Base-by-base conservation (phyloP, 192 early-diverging fungal genomes). In the Podila clonocystis region DNA sequence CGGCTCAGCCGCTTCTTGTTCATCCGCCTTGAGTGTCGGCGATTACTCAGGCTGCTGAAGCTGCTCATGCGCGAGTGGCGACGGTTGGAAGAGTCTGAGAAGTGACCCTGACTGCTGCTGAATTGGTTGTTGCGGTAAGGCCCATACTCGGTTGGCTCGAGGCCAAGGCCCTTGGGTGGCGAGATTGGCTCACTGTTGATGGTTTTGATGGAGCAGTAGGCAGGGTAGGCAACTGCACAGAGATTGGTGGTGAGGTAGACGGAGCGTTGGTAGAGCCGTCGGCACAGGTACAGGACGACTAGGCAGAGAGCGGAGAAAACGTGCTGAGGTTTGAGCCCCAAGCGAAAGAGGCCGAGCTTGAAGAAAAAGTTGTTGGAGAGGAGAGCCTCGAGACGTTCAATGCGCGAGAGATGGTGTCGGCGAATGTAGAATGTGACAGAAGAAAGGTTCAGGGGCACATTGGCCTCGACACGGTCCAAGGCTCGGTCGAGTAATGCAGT, bases 141-240 rank as follows among this genome's bases (percentile, higher is more conserved):
- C 0, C 68, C 63, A 71, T 71, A 71, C 13, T 71, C 75, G 26
- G 75, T 63, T 28, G 75, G 75, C 38, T 79, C 76, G 4, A 79
- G 28, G 0, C 76, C 76, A 19, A 79, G 19, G 15, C 62, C 76
- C 9, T 50, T 58, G 17, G 76, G 76, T 3, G 76, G 70, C 0
- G 64, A 50, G 33, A 79, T 72, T 20, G 70, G 70, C 29, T 79
- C 76, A 22, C 68, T 62, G 68, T 87, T 78, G 58, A 90, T 80
- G 5, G 83, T 67, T 38, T 84, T 72, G 58, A 88, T 82, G 15
- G 84, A 88, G 30, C 74, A 74, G 48, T 82, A 85, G 1, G 86
- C 69, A 34, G 89, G 89, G 49, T 90, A 90, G 1, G 83, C 58
- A 6, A 88, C 87, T 9, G 86, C 89, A 4, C 88, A 58, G 7